Conservation (phyloP, 1,284 basidiomycete species). For the Exsudoporus floridanus region DNA sequence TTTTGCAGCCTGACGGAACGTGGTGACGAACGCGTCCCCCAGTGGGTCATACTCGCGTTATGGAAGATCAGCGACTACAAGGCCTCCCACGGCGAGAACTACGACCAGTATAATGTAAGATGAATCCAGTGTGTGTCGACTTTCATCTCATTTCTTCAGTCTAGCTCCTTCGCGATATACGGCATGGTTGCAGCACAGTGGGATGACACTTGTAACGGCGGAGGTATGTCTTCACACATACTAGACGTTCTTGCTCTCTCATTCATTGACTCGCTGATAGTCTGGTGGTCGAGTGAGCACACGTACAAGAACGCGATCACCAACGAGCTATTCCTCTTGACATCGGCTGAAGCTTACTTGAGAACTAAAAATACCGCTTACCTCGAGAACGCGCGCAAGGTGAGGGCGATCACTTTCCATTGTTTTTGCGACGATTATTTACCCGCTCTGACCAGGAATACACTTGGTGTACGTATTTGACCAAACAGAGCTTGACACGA, state of each 20-base stretch:
- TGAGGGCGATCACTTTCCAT: conserved; percentile 5
- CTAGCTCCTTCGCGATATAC: conserved; percentile 46
- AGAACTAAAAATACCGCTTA: conserved; percentile 40
- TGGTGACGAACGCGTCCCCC: background rate
- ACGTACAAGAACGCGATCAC: conserved; percentile 61
- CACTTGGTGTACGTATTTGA: conserved; percentile 45
- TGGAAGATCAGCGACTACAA: conserved; percentile 59
- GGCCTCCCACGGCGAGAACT: conserved; percentile 36
- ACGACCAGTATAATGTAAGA: conserved; percentile 40
- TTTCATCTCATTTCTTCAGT: conserved; percentile 15
- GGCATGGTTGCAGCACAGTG: conserved; percentile 49
- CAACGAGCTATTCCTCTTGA: conserved; percentile 52
- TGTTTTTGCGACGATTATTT: background rate
- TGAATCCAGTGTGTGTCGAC: background rate
- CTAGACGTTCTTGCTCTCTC: conserved; percentile 33
- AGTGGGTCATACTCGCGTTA: conserved; percentile 54
- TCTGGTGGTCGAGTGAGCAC: conserved; percentile 56
- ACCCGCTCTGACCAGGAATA: conserved; percentile 35
- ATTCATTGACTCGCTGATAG: conserved; percentile 25
- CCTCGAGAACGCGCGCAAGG: conserved; percentile 49
- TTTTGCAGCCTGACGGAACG: background rate
- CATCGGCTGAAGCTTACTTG: conserved; percentile 48
- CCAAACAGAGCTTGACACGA: background rate
- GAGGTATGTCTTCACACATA: conserved; percentile 9
- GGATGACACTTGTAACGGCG: conserved; percentile 38